These are phyloP conservation scores for Lasiosphaeria hispida DNA, from an alignment of 495 filamentous ascomycete species.

Conservation along the genomic window DNA sequence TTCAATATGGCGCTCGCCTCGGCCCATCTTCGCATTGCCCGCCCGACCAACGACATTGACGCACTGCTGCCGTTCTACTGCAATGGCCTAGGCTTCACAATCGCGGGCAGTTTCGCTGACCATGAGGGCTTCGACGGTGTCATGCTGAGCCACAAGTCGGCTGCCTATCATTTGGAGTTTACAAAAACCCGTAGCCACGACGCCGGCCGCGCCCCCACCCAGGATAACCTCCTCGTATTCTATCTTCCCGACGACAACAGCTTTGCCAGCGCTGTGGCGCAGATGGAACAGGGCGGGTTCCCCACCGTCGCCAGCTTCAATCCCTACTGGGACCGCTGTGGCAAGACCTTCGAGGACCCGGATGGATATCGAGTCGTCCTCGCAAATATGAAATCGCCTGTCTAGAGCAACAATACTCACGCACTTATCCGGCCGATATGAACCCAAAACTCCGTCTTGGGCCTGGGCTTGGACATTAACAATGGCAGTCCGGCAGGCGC, in stretches of 20 bases:
- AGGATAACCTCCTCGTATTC: constrained; percentile 36
- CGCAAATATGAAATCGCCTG: constrained; percentile 30
- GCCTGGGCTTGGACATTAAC: background rate
- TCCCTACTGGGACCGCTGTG: constrained; percentile 35
- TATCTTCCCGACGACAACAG: constrained; percentile 26
- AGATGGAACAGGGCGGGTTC: constrained; percentile 27
- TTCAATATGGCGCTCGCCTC: constrained; percentile 18
- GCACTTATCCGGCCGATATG: background rate
- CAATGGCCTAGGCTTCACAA: constrained; percentile 32
- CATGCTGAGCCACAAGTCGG: constrained; percentile 25
- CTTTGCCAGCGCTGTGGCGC: constrained; percentile 22
- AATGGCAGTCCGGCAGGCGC: background rate
- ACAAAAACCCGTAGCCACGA: constrained; percentile 24
- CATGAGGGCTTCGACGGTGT: constrained; percentile 35
- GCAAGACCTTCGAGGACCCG: constrained; percentile 36
- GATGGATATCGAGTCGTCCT: constrained; percentile 38
- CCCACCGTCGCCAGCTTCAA: constrained; percentile 28
- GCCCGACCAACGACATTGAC: constrained; percentile 33
- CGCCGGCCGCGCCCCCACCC: constrained; percentile 30
- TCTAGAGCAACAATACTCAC: background rate
- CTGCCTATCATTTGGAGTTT: constrained; percentile 36
- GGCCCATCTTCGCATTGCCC: constrained; percentile 34
- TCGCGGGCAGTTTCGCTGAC: constrained; percentile 23
- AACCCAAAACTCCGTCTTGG: background rate
- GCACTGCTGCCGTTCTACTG: constrained; percentile 33